Base-by-base conservation (phyloP, 257 asterid species). In the Anisodus tanguticus region DNA sequence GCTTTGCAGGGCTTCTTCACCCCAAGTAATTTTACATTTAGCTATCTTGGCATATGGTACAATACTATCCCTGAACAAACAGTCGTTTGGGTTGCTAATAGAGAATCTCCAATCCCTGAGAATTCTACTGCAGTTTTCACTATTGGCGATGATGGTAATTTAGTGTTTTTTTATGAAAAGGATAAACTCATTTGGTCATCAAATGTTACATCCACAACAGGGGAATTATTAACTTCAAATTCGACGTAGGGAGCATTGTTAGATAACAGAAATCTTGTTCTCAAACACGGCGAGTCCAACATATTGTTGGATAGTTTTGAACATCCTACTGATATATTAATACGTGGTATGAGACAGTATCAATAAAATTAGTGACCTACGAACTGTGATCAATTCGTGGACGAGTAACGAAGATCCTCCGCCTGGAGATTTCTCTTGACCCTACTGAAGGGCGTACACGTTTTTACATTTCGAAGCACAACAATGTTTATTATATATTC, bases 11-110 rank as follows among this genome's bases (percentile, higher is more conserved):
- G 86, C 0, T 84, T 84, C 13, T 84, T 84, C 80, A 54, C 6
- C n/a, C 83, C 71, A 54, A 58, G 49, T 1, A 78, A 84, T 13
- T 78, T 83, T 53, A n/a, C 60, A 2, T 72, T 7, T 9, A 63
- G 7, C 19, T 60, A 72, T 11, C 72, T 74, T 9, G 86, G 86
- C 16, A 67, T 68, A 13, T 79, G 87, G 84, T 79, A 84, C 80
- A 80, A 64, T 4, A 19, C 1, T 10, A 26, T 55, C 5, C 8
- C 79, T 53, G 35, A 17, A 26, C 64, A n/a, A n/a, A n/a, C n/a
- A n/a, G n/a, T n/a, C n/a, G n/a, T n/a, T n/a, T n/a, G n/a, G n/a
- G n/a, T n/a, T 12, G 85, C 87, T 10, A 80, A 85, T 8, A 69
- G 85, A 67, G 82, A 80, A 17, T 37, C 60, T n/a, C 87, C 85